Evolutionary conservation across 2,329 filamentous ascomycete genomes (phyloP).

Genomic region (Rugonectria rugulosa): DNA sequence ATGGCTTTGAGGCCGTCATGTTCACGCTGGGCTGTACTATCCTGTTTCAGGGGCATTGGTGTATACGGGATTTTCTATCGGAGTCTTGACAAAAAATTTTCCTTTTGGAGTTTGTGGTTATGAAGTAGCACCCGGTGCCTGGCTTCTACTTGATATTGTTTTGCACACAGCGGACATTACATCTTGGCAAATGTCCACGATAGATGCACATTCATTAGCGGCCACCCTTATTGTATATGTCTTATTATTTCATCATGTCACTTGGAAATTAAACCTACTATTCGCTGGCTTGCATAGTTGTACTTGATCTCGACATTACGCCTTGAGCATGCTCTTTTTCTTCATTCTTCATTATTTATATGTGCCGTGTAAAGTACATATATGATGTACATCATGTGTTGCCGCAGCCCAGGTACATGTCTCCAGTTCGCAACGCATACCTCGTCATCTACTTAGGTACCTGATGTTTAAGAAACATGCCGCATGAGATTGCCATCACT

Average conservation of each 20-base stretch:
- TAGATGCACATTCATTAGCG: conserved; percentile 26
- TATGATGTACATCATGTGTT: too few relatives aligned
- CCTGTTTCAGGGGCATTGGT: conserved; percentile 26
- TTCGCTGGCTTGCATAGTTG: too few relatives aligned
- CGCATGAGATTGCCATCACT: too few relatives aligned
- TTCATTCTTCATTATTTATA: neutral
- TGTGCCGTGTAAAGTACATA: too few relatives aligned
- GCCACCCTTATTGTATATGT: neutral
- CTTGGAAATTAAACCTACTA: neutral
- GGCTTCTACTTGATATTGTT: conserved; percentile 28
- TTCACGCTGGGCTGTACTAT: conserved; percentile 30
- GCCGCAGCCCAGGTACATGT: too few relatives aligned
- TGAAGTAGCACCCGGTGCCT: conserved; percentile 33
- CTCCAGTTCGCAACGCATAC: too few relatives aligned
- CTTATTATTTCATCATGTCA: neutral
- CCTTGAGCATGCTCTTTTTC: too few relatives aligned
- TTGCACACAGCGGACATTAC: conserved; percentile 13
- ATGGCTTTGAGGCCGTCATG: too few relatives aligned
- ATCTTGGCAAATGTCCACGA: conserved; percentile 12
- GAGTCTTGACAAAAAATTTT: conserved; percentile 32
- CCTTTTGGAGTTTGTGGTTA: conserved; percentile 33
- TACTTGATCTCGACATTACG: too few relatives aligned
- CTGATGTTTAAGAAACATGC: too few relatives aligned
- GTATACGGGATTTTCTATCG: conserved; percentile 36
- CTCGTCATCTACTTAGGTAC: too few relatives aligned